Percentiles rank a stretch among this genome's conserved stretches.
phyloP scores from a whole-genome alignment of 169 alveolate species.

The Miamiensis avidus region DNA sequence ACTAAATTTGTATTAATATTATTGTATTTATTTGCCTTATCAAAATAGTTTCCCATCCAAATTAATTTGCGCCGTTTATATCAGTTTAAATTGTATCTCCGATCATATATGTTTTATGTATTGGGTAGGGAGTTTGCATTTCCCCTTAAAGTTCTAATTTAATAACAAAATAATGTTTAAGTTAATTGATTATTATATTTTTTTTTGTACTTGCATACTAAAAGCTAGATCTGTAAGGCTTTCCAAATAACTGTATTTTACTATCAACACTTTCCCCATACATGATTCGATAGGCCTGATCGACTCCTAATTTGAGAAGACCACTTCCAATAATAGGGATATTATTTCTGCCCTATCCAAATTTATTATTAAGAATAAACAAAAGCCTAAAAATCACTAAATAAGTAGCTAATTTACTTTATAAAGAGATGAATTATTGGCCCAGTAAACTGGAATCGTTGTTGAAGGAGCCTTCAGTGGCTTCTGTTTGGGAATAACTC shows the following conservation, averaged over 20 bases:
- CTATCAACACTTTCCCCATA: not conserved
- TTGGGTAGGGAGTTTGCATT: not conserved
- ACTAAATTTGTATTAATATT: too few species aligned
- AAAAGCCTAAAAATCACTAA: too few species aligned
- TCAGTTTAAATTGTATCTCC: conserved; percentile 18
- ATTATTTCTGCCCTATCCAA: not conserved
- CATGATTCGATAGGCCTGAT: conserved; percentile 1
- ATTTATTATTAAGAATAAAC: too few species aligned
- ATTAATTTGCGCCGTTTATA: conserved; percentile 15
- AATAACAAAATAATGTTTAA: not conserved
- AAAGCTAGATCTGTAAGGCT: conserved; percentile 17
- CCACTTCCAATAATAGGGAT: conserved; percentile 9
- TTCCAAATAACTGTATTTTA: conserved; percentile 16
- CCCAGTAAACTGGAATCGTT: conserved; percentile 1
- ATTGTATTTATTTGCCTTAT: not conserved
- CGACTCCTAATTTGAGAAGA: conserved; percentile 5
- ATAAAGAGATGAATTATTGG: conserved; percentile 6
- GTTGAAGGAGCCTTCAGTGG: not conserved
- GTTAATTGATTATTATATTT: not conserved
- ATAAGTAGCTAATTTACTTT: not conserved
- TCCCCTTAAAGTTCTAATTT: not conserved
- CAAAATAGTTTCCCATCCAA: conserved; percentile 28
- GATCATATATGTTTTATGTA: conserved; percentile 9
- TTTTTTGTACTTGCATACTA: conserved; percentile 2
- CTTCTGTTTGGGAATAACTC: not conserved